phyloP scores from a whole-genome alignment of 139 green algal species.

The Ulvella scutata region DNA sequence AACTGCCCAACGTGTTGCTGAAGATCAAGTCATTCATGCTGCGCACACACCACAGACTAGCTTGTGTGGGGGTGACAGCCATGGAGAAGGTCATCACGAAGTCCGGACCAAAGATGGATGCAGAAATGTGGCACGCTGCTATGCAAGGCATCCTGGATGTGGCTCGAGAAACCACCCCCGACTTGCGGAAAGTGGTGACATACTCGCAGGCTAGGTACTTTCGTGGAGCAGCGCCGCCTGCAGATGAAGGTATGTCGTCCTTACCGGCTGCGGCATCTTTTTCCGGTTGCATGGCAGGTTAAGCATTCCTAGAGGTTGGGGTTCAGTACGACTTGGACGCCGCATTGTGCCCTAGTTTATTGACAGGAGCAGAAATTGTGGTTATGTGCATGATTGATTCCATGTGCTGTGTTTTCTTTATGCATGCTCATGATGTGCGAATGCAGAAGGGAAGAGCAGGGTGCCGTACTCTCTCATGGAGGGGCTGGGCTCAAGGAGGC shows the following conservation, averaged over 20 bases:
- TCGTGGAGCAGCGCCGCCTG: too few relatives aligned
- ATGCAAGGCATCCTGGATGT: slow-evolving; percentile 7
- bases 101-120: slow-evolving; percentile 25
- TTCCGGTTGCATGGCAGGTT: too few relatives aligned
- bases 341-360: slow-evolving; percentile 11
- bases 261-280: too few relatives aligned
- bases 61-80: slow-evolving; percentile 77
- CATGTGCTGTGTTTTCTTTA: neutral
- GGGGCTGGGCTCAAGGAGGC: slow-evolving; percentile 52
- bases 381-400: neutral
- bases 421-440: neutral
- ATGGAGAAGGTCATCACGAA: slow-evolving; percentile 52
- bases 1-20: slow-evolving; percentile 57
- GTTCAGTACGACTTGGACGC: neutral
- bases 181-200: slow-evolving; percentile 12
- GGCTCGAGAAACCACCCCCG: neutral
- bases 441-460: neutral
- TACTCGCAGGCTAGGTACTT: neutral
- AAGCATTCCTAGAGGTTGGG: slow-evolving; percentile 6
- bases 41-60: slow-evolving; percentile 69
- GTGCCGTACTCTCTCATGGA: slow-evolving; percentile 32
- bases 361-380: slow-evolving; percentile 2
- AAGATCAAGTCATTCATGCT: slow-evolving; percentile 70
- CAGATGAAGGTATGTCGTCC: too few relatives aligned
- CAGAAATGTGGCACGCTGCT: slow-evolving; percentile 35